These are phyloP conservation scores for Neurospora sp. DNA, from an alignment of 495 filamentous ascomycete genomes.

Conservation along the genomic window DNA sequence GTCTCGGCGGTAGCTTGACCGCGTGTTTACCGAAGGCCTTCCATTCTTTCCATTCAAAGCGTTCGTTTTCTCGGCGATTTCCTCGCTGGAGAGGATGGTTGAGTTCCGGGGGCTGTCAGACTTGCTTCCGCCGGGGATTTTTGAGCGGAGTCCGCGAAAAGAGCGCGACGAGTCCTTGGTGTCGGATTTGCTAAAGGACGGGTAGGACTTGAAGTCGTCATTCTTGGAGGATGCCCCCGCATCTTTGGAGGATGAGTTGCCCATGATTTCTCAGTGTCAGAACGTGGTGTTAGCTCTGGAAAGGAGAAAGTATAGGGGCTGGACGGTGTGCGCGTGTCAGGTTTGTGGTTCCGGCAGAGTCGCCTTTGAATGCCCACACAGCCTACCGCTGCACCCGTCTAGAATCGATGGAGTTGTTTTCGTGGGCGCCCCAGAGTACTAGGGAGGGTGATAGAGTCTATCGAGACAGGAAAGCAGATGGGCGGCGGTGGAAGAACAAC, in stretches of 20 bases:
- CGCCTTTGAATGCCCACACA: constrained; percentile 30
- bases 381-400: constrained; percentile 34
- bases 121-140: constrained; percentile 49
- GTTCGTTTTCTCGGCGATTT: constrained; percentile 62
- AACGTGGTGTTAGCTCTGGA: constrained; percentile 17
- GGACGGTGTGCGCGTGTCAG: constrained; percentile 31
- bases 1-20: constrained; percentile 21
- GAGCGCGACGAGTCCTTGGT: constrained; percentile 91
- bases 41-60: constrained; percentile 53
- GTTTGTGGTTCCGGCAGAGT: constrained; percentile 27
- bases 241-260: constrained; percentile 83
- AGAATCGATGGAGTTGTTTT: constrained; percentile 13
- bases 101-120: constrained; percentile 77
- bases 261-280: constrained; percentile 51
- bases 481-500: constrained; percentile 31
- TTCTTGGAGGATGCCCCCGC: constrained; percentile 35
- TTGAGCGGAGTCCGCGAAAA: constrained; percentile 60
- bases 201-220: constrained; percentile 60
- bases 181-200: constrained; percentile 87
- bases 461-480: constrained; percentile 36
- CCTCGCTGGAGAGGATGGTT: constrained; percentile 49
- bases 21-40: constrained; percentile 34
- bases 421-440: constrained; percentile 16
- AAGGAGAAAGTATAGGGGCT: constrained; percentile 20
- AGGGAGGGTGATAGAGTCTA: constrained; percentile 39